phyloP scores from a whole-genome alignment of 83 land plant species.

The Thuja plicata region DNA sequence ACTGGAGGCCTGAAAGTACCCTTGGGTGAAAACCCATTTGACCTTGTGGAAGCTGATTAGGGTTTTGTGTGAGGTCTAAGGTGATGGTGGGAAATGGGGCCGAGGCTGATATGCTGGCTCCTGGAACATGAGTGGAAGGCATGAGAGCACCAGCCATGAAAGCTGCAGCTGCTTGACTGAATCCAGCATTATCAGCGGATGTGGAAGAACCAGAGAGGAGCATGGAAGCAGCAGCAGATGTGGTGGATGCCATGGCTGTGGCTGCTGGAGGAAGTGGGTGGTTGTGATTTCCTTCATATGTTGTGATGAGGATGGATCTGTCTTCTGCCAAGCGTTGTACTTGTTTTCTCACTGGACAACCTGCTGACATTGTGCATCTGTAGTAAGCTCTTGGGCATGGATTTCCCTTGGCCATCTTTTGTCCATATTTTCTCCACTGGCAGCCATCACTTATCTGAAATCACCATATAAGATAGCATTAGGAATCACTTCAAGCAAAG shows the following conservation, averaged over 20 bases:
- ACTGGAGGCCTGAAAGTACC: neutral
- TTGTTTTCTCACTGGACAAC: slow-evolving; percentile 66
- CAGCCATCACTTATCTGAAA: slow-evolving; percentile 59
- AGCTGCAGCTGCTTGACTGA: slow-evolving; percentile 9
- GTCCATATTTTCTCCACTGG: slow-evolving; percentile 71
- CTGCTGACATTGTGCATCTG: slow-evolving; percentile 63
- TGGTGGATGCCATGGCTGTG: slow-evolving; percentile 54
- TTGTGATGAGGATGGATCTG: slow-evolving; percentile 57
- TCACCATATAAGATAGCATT: neutral
- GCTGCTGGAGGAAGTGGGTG: slow-evolving; percentile 68
- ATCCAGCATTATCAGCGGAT: neutral
- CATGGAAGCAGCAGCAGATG: slow-evolving; percentile 66
- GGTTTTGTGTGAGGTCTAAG: slow-evolving; percentile 59
- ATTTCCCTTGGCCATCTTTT: slow-evolving; percentile 67
- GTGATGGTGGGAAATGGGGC: slow-evolving; percentile 78
- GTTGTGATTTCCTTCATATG: slow-evolving; percentile 80
- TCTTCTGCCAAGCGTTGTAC: slow-evolving; percentile 72
- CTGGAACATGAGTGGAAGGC: slow-evolving; percentile 44
- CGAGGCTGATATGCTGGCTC: slow-evolving; percentile 74
- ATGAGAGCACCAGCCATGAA: slow-evolving; percentile 29
- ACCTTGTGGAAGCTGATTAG: slow-evolving; percentile 33
- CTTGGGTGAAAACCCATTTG: slow-evolving; percentile 26
- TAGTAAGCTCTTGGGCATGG: slow-evolving; percentile 76
- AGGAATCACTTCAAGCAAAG: neutral
- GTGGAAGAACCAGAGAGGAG: slow-evolving; percentile 58